Evolutionary conservation across 2,329 filamentous ascomycete species (phyloP).

Genomic region (Cordyceps militaris): DNA sequence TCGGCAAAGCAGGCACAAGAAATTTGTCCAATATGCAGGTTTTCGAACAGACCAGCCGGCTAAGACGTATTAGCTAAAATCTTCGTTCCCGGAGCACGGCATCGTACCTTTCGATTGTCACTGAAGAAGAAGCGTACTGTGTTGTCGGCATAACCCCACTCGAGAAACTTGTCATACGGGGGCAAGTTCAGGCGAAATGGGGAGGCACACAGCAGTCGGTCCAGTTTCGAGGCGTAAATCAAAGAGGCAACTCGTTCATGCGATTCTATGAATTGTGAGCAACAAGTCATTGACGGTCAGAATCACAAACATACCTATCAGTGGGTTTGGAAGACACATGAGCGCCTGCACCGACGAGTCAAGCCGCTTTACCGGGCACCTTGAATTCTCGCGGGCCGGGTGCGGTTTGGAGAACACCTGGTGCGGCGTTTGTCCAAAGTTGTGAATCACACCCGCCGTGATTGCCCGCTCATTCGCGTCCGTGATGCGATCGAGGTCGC

Average conservation of each 20-base stretch:
- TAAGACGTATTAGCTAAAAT: constrained; percentile 25
- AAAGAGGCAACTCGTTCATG: constrained; percentile 76
- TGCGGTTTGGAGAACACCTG: constrained; percentile 86
- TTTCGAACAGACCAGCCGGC: constrained; percentile 82
- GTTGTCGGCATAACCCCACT: constrained; percentile 93
- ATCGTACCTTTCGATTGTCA: constrained; percentile 64
- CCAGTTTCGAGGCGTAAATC: constrained; percentile 69
- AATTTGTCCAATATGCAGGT: constrained; percentile 85
- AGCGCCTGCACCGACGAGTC: constrained; percentile 73
- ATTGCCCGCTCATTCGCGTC: constrained; percentile 82
- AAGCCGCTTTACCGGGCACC: constrained; percentile 59
- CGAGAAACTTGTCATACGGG: constrained; percentile 86
- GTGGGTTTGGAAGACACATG: constrained; percentile 68
- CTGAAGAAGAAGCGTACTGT: constrained; percentile 86
- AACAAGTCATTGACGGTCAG: not conserved
- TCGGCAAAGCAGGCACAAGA: constrained; percentile 80
- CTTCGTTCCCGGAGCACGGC: constrained; percentile 4
- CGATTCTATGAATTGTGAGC: constrained; percentile 39
- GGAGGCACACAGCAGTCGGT: constrained; percentile 75
- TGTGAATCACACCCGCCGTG: constrained; percentile 94
- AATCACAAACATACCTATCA: constrained; percentile 50
- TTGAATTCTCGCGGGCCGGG: constrained; percentile 62
- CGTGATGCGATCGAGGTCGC: constrained; percentile 82
- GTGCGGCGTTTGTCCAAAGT: constrained; percentile 95
- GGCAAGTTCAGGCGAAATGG: constrained; percentile 83